phyloP scores from a whole-genome alignment of 306 rosid species.

The Quercus engelmannii region DNA sequence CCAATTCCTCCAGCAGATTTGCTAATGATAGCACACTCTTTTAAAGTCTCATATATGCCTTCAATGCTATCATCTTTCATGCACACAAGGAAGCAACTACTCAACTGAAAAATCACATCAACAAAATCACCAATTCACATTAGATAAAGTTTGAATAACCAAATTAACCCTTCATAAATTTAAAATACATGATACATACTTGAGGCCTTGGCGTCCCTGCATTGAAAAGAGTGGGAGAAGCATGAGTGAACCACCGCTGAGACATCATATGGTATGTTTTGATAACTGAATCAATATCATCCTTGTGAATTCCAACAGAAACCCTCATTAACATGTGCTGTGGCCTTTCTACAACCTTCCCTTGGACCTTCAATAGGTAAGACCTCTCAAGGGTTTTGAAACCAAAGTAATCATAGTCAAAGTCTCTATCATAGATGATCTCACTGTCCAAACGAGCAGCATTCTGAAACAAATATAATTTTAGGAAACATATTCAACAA shows the following conservation, averaged over 20 bases:
- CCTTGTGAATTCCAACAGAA: constrained; percentile 94
- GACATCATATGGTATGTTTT: constrained; percentile 88
- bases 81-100: constrained; percentile 93
- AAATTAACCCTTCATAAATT: neutral
- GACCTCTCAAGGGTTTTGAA: constrained; percentile 98
- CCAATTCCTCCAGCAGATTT: constrained; percentile 99
- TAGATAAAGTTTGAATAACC: neutral
- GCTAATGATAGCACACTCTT: constrained; percentile 98
- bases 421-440: constrained; percentile 94
- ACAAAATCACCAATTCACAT: constrained; percentile 1
- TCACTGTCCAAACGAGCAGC: constrained; percentile 91
- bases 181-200: constrained; percentile 28
- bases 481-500: neutral
- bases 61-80: constrained; percentile 96
- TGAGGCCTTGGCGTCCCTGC: constrained; percentile 98
- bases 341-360: constrained; percentile 88
- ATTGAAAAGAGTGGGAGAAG: constrained; percentile 95
- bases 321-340: constrained; percentile 99
- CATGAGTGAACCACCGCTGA: constrained; percentile 97
- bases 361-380: constrained; percentile 78
- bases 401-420: constrained; percentile 93
- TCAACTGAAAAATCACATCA: constrained; percentile 59
- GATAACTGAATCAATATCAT: constrained; percentile 79
- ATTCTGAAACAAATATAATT: constrained; percentile 44
- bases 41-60: constrained; percentile 88